phyloP scores from a whole-genome alignment of 73 alveolate species.

The Symbiodinium natans region DNA sequence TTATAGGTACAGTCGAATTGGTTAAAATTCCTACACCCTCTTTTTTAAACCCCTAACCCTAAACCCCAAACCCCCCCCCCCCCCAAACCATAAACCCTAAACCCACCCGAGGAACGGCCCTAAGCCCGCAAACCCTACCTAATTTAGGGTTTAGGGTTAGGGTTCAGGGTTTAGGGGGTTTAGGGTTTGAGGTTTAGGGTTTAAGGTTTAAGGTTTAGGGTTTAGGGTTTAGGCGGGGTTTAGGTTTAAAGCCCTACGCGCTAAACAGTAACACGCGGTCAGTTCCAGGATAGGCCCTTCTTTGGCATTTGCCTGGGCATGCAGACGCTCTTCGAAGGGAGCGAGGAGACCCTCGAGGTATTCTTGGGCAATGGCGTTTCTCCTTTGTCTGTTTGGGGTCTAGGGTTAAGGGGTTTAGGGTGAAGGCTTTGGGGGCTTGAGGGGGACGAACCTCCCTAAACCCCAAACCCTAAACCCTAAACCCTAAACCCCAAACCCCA shows the following conservation, averaged over 20 bases:
- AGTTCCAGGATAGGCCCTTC: conserved; percentile 77
- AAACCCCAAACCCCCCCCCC: too few species aligned
- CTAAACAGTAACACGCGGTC: background rate
- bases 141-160: background rate
- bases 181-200: background rate
- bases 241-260: background rate
- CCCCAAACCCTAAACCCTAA: background rate
- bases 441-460: background rate
- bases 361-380: background rate
- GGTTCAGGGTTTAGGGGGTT: background rate
- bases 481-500: background rate
- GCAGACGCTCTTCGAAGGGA: conserved; percentile 82
- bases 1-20: too few species aligned
- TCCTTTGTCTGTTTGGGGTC: too few species aligned
- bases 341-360: conserved; percentile 59
- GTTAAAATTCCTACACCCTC: too few species aligned
- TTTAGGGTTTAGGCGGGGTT: background rate
- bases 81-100: too few species aligned
- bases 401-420: too few species aligned
- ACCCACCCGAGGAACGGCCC: background rate
- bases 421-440: background rate
- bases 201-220: background rate
- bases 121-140: background rate
- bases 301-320: conserved; percentile 94
- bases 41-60: too few species aligned